Base-by-base conservation (phyloP, 2,329 filamentous ascomycete species). In the Sclerotinia borealis region DNA sequence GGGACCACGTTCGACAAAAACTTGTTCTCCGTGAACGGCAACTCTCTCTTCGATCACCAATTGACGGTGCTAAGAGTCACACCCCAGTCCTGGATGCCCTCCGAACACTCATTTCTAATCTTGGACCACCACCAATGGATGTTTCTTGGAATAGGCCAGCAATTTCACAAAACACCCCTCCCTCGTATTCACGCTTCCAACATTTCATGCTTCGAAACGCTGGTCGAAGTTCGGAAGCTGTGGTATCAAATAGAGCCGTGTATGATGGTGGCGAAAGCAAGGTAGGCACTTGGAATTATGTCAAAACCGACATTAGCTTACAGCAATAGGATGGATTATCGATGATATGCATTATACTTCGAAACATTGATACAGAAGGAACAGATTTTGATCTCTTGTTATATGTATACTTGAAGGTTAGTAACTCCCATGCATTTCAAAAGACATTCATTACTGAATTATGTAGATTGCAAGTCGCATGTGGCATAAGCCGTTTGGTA, bases 261-360 rank as follows among this genome's bases (percentile, higher is more conserved):
- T 90, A 89, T 70, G 87, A 90, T 71, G 87, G 87, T 39, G 87
- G 87, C 25, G 86, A 89, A 75, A 89, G 84, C 76, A 89, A 87
- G 76, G 83, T 83, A 69, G 54, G 70, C 63, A 11, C 43, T 25
- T 19, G 17, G 39, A 11, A 34, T 36, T 2, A 37, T 34, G 29
- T 37, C 19, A 13, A 51, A 25, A 31, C 22, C 36, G n/a, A 22
- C 31, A 7, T 41, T n/a, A 5, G 47, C 47, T 61, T 41, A 61
- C 36, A 41, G 47, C 31, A 45, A 27, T 58, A 85, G 82, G 86
- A 89, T 72, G 86, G 85, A 6, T 74, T 89, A 47, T 85, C 86
- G 0, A 86, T 89, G 59, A 87, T 90, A 61, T 89, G 86, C 71
- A 79, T 90, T 61, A 87, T 90, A 67, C 77, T 89, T 64, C 81